Conservation (phyloP, 371 early-diverging fungal species). For the Batrachochytrium dendrobatidis region DNA sequence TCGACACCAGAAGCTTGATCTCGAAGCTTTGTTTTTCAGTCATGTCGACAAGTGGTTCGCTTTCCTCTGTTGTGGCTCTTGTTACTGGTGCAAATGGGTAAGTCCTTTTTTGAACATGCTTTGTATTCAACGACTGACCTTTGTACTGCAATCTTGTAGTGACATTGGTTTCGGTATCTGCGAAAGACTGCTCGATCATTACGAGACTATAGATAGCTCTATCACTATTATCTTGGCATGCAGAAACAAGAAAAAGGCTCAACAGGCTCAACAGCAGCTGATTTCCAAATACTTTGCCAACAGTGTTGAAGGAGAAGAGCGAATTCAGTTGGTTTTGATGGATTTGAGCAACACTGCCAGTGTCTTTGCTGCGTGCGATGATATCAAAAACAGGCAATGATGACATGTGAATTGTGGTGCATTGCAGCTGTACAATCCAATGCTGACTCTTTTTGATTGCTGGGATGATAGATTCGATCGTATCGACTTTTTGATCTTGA, state of each 20-base stretch:
- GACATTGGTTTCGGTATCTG: constrained; percentile 73
- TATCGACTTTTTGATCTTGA: constrained; percentile 66
- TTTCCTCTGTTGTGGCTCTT: too few relatives aligned
- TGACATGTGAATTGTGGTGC: constrained; percentile 12
- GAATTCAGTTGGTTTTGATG: constrained; percentile 15
- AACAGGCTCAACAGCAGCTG: constrained; percentile 47
- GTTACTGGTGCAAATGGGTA: constrained; percentile 58
- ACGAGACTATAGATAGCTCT: constrained; percentile 4
- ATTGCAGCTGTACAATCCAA: not conserved
- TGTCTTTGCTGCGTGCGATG: constrained; percentile 16
- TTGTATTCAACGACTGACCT: not conserved
- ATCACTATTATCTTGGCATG: constrained; percentile 67
- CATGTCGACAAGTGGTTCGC: too few relatives aligned
- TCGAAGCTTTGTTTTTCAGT: too few relatives aligned
- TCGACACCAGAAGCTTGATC: too few relatives aligned
- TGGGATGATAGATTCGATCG: constrained; percentile 39
- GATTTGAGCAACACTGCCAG: constrained; percentile 15
- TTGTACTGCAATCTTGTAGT: constrained; percentile 26
- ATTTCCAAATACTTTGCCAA: constrained; percentile 33
- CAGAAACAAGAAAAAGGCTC: constrained; percentile 55
- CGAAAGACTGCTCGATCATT: constrained; percentile 43
- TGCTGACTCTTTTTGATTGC: not conserved
- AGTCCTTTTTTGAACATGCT: not conserved
- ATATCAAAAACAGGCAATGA: constrained; percentile 11
- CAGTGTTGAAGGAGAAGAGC: constrained; percentile 17